phyloP scores from a whole-genome alignment of 306 rosid species.

The Chamaecrista fasciculata region DNA sequence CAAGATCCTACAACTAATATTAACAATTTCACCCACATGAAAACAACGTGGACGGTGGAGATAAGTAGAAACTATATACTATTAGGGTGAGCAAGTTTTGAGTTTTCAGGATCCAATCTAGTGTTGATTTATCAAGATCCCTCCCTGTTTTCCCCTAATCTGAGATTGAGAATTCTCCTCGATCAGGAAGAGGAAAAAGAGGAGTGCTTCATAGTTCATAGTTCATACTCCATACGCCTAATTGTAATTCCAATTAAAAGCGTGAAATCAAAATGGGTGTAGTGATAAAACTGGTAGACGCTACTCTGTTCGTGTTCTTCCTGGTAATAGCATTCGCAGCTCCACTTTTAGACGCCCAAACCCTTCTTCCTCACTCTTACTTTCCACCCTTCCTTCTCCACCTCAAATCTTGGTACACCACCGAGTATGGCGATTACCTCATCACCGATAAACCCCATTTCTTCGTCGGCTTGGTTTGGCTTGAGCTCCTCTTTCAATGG shows the following conservation, averaged over 20 bases:
- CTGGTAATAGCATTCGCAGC: slow-evolving; percentile 40
- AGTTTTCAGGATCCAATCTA: no score
- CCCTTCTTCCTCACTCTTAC: slow-evolving; percentile 42
- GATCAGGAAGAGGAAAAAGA: no score
- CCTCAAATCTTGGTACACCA: slow-evolving; percentile 44
- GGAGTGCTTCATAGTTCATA: neutral
- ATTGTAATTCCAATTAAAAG: neutral
- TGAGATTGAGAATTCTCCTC: no score
- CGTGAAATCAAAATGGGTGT: slow-evolving; percentile 40
- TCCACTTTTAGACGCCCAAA: slow-evolving; percentile 59
- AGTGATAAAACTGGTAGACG: slow-evolving; percentile 50
- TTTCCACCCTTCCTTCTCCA: slow-evolving; percentile 47
- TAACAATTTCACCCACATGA: no score
- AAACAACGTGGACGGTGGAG: no score
- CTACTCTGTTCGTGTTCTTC: slow-evolving; percentile 53
- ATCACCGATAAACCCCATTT: slow-evolving; percentile 55
- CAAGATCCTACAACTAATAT: no score
- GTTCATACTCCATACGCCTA: neutral
- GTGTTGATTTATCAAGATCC: no score
- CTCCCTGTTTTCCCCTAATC: no score
- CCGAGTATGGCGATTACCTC: slow-evolving; percentile 54
- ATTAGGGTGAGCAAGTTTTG: no score
- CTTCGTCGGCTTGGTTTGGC: slow-evolving; percentile 66
- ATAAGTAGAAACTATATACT: no score
- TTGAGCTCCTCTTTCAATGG: slow-evolving; percentile 77